Percentiles rank a stretch among this genome's conserved stretches.
These are phyloP conservation scores for Nemania diffusa DNA, from an alignment of 2,329 filamentous ascomycete genomes.

Conservation along the genomic window DNA sequence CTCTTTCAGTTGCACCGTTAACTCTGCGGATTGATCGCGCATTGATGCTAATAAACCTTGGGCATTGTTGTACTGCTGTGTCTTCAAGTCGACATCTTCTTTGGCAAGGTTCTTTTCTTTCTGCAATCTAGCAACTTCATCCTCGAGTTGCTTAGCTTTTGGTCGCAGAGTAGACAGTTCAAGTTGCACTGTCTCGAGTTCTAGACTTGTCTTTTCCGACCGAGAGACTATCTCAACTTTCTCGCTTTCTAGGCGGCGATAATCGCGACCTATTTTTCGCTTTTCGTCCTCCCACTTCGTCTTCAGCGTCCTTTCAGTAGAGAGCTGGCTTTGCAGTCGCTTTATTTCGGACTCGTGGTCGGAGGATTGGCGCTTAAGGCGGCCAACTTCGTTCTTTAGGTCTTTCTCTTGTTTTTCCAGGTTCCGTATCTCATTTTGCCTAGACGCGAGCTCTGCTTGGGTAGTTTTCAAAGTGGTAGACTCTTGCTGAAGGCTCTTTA, in stretches of 20 bases:
- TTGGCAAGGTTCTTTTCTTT: slow-evolving; percentile 74
- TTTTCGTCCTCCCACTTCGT: slow-evolving; percentile 82
- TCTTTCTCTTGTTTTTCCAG: slow-evolving; percentile 87
- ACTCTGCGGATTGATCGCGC: slow-evolving; percentile 90
- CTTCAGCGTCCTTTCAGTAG: slow-evolving; percentile 76
- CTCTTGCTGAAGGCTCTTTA: slow-evolving; percentile 81
- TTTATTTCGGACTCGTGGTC: slow-evolving; percentile 84
- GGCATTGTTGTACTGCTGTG: slow-evolving; percentile 84
- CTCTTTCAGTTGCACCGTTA: slow-evolving; percentile 92
- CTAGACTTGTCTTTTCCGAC: slow-evolving; percentile 75
- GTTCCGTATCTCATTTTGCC: slow-evolving; percentile 71
- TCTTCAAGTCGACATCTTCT: slow-evolving; percentile 86
- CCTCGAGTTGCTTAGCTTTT: slow-evolving; percentile 74
- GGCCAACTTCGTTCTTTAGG: slow-evolving; percentile 76
- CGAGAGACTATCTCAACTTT: slow-evolving; percentile 80
- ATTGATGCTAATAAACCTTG: slow-evolving; percentile 90
- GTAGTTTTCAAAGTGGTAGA: slow-evolving; percentile 76
- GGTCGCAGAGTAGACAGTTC: slow-evolving; percentile 75
- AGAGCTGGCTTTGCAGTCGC: slow-evolving; percentile 79
- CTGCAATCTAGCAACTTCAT: slow-evolving; percentile 73
- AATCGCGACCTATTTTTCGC: slow-evolving; percentile 77
- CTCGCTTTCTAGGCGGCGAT: slow-evolving; percentile 80
- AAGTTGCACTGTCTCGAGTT: slow-evolving; percentile 77
- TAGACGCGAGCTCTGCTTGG: slow-evolving; percentile 76
- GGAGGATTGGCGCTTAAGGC: slow-evolving; percentile 73